Evolutionary conservation across 1,139 yeast genomes (phyloP).

Genomic region (Debaryomyces fabryi): DNA sequence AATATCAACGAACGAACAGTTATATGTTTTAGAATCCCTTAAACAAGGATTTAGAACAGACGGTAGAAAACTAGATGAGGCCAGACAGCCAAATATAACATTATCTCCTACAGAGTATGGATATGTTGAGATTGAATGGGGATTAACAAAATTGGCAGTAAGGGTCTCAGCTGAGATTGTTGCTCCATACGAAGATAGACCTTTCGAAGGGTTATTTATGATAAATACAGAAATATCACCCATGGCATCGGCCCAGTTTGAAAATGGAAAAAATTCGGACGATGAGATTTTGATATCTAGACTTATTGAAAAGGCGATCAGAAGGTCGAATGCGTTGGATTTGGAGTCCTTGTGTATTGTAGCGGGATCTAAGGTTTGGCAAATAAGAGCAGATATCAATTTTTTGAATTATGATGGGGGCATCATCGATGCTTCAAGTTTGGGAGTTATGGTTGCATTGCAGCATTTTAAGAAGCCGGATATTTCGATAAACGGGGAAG

Average conservation of each 20-base stretch:
- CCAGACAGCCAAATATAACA: constrained; percentile 62
- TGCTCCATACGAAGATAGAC: constrained; percentile 86
- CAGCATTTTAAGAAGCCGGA: constrained; percentile 86
- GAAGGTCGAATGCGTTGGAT: constrained; percentile 88
- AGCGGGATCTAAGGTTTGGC: constrained; percentile 93
- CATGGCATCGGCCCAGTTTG: constrained; percentile 86
- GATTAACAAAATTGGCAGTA: constrained; percentile 73
- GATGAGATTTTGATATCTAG: constrained; percentile 81
- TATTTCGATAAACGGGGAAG: constrained; percentile 66
- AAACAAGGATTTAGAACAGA: constrained; percentile 67
- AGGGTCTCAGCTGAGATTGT: constrained; percentile 80
- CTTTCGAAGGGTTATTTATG: constrained; percentile 87
- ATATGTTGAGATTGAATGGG: constrained; percentile 75
- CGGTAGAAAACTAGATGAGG: constrained; percentile 64
- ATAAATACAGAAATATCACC: constrained; percentile 87
- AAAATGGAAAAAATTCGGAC: constrained; percentile 67
- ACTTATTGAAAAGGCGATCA: constrained; percentile 85
- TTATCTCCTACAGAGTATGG: constrained; percentile 74
- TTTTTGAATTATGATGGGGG: constrained; percentile 91
- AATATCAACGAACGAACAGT: constrained; percentile 65
- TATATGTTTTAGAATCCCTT: constrained; percentile 63
- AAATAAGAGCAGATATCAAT: constrained; percentile 84
- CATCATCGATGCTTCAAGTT: constrained; percentile 84
- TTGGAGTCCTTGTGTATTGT: constrained; percentile 86
- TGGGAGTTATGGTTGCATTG: constrained; percentile 86